Base-by-base conservation (phyloP, 495 filamentous ascomycete species). In the Acidomyces sp. region DNA sequence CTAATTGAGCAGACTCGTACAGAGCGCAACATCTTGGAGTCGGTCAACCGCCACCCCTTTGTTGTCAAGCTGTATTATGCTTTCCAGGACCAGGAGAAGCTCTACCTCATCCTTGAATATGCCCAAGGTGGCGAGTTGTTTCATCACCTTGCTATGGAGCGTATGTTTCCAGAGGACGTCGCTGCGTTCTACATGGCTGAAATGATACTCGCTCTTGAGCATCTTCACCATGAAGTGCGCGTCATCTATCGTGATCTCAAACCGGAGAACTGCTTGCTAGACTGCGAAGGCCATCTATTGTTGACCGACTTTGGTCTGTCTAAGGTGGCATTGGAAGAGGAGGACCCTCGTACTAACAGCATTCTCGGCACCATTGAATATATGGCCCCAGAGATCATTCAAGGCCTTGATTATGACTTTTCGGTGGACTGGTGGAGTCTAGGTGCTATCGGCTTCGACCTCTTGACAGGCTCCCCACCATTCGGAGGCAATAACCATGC, bases 371-470 rank as follows among this genome's bases (percentile, higher is more conserved):
- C 90, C 2, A 74, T 93, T 48, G 90, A 95, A 52, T 97, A 96
- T 71, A 96, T 96, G 92, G 90, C 90, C 0, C 90, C 90, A 3
- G 90, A 97, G 63, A 80, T 97, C 26, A 76, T 97, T 49, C 69
- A 69, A 30, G 83, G 84, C 44, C 73, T 80, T 45, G 74, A 74
- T 49, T 97, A 97, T 59, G 86, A 85, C 57, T 85, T 84, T 57
- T 78, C 83, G 12, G 92, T 93, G 25, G 90, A 97, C 65, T 97
- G 87, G 87, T 97, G 90, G 90, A 92, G 87, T 3, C 77, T 97
- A 22, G 90, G 92, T 18, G 85, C 87, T 15, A 66, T 97, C 25
- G 85, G 83, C 32, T 88, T 75, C 57, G 90, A 97, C 58, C 72
- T 97, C 12, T 72, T 97, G 54, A 93, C 86, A 9, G 90, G 92